phyloP scores from a whole-genome alignment of 2,329 filamentous ascomycete genomes.

The Clarireedia paspali region DNA sequence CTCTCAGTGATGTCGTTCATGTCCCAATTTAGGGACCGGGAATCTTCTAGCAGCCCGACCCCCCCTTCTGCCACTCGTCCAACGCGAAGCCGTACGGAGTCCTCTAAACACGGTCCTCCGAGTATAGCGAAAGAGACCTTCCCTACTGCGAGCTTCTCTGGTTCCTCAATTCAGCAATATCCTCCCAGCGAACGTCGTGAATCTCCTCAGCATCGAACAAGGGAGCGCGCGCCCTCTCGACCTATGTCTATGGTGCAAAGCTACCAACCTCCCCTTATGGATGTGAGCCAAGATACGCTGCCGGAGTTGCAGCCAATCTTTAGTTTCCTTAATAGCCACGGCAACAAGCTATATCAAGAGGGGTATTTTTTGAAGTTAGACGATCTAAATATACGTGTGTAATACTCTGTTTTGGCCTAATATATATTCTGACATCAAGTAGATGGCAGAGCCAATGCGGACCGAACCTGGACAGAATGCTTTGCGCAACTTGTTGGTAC shows the following conservation, averaged over 20 bases:
- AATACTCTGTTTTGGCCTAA: background rate
- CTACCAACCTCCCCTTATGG: constrained; percentile 80
- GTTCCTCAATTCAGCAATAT: background rate
- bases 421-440: constrained; percentile 28
- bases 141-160: constrained; percentile 2
- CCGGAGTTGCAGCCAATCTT: constrained; percentile 94
- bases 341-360: constrained; percentile 95
- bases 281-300: constrained; percentile 74
- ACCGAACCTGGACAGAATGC: constrained; percentile 91
- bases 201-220: constrained; percentile 30
- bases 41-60: constrained; percentile 28
- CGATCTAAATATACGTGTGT: constrained; percentile 84
- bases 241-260: constrained; percentile 81
- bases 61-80: constrained; percentile 19
- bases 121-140: background rate
- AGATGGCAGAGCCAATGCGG: constrained; percentile 81
- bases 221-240: constrained; percentile 43
- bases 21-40: constrained; percentile 56
- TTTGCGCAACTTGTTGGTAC: constrained; percentile 96
- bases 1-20: constrained; percentile 76
- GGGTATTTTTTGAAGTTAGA: constrained; percentile 96
- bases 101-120: constrained; percentile 14
- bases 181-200: constrained; percentile 1
- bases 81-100: constrained; percentile 15
- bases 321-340: constrained; percentile 86